Base-by-base conservation (phyloP, 768 basidiomycete genomes). In the Scleroderma bovista region DNA sequence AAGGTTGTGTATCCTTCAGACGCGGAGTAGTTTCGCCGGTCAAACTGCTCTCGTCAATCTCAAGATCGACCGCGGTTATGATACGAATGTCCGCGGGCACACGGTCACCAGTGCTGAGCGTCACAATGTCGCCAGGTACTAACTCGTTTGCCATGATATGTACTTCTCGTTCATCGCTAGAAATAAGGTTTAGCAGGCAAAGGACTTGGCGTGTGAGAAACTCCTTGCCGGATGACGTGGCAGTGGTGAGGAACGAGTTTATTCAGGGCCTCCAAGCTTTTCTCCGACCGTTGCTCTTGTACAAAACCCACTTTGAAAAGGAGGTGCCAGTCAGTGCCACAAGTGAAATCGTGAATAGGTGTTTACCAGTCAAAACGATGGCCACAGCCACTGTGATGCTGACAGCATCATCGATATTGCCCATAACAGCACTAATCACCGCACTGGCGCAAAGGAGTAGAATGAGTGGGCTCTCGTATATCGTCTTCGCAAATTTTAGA, bases 161-260 rank as follows among this genome's bases (percentile, higher is more conserved):
- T 34, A 81, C 67, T 12, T 79, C 57, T 81, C 79, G 68, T 85
- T 86, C 13, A 67, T 76, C 55, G 22, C 67, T 58, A 46, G 43
- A 33, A 32, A 47, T 16, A 15, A 13, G 23, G 11, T 16, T 36
- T 34, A 12, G 46, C 47, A 40, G 12, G 4, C 13, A 42, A 22
- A 4, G 2, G 34, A 31, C 19, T 26, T 22, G 20, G 31, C 11
- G 2, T 4, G 26, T 33, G 44, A 34, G 19, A 31, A 43, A 16
- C 16, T 51, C 16, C 67, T 19, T 51, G 74, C 69, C 93, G 87
- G 47, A 88, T 75, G 53, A 96, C 83, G 62, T 94, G 92, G 63
- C 93, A 95, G 64, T 95, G 92, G 66, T 98, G 94, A 0, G 94
- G 94, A 19, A 98, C 94, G 37, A 98, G 86, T 67, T 94, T 96